Evolutionary conservation across 345 rosid genomes (phyloP).

Genomic region (Rhodamnia argentea): DNA sequence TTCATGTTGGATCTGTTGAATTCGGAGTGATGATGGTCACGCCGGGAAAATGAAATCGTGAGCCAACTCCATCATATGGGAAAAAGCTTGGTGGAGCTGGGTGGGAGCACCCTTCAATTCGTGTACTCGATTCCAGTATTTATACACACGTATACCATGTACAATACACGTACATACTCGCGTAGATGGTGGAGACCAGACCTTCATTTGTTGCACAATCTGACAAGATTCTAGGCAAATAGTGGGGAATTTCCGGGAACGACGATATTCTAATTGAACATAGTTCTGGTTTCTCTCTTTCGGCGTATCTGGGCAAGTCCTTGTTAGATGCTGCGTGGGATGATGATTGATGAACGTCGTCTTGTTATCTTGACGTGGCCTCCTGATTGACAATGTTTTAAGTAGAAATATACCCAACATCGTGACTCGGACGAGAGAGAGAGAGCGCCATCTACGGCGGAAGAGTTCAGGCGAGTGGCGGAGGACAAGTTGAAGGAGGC

Average conservation of each 20-base stretch:
- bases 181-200: not conserved
- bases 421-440: constrained; percentile 18
- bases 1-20: not conserved
- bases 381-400: not conserved
- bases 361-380: not conserved
- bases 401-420: not conserved
- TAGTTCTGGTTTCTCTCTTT: not conserved
- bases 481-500: constrained; percentile 16
- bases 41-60: not conserved
- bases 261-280: not conserved
- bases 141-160: not conserved
- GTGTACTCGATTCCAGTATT: not conserved
- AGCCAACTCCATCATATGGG: not conserved
- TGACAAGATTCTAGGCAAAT: not conserved
- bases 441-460: constrained; percentile 41
- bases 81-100: too few relatives aligned
- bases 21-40: not conserved
- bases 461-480: constrained; percentile 30
- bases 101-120: not conserved
- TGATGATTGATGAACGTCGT: not conserved
- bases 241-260: not conserved
- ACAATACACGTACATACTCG: not conserved
- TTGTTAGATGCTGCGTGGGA: not conserved
- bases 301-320: not conserved
- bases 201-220: not conserved